Evolutionary conservation across 202 grass and related monocot genomes (phyloP), one percentile per base, ranked within the genome.

Genomic region (Schoenoplectus triqueter): DNA sequence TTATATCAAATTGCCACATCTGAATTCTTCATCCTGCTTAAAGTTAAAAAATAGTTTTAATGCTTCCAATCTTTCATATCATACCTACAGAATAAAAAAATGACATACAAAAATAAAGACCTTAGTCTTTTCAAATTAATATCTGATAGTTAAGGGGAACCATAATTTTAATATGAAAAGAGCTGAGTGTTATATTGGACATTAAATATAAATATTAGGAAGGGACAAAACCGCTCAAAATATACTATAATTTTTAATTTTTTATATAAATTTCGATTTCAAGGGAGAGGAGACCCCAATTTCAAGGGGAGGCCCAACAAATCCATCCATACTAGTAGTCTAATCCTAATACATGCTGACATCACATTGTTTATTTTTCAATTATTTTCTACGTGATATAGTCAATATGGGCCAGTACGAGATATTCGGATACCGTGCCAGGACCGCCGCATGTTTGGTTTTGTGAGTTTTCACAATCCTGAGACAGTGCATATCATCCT

Each of bases 381-480:
- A 10, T 74, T 64, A 7, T 55, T 76, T 52, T 4, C 49, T 56
- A 20, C 56, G 39, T 48, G 55, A 20, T 21, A 56, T 78, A 94
- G 95, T 2, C 70, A 85, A 14, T 97, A 64, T 20, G 95, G 90
- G 48, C 70, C 42, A 44, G 92, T 94, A 41, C 57, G 51, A 4
- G 84, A 85, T 85, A 92, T 94, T 10, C 81, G 5, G 68, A 87
- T 94, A 66, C 85, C 84, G 2, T n/a, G 18, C 45, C 66, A 78
- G 49, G 82, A 96, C 81, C 84, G 65, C 31, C 44, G 63, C 5
- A 86, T 78, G 80, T 93, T 88, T n/a, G 89, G 95, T 67, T 97
- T 92, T 86, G 95, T 97, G 62, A 90, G 89, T 71, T 97, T 97
- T 66, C 4, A 59, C 49, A 71, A 84, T 75, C 80, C 88, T 0